phyloP scores from a whole-genome alignment of 768 basidiomycete genomes.

The Kwoniella dendrophila region DNA sequence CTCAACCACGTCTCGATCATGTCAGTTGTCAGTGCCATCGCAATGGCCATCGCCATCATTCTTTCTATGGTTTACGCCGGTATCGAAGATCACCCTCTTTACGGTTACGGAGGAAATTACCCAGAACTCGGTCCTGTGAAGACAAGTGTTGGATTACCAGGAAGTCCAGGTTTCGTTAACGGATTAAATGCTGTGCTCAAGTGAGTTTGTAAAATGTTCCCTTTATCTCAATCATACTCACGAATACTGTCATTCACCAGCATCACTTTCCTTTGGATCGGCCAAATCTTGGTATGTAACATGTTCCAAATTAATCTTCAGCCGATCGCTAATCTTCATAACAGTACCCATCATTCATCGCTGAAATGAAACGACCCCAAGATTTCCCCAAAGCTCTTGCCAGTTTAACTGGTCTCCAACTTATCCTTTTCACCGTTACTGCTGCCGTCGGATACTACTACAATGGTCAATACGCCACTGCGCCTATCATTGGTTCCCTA shows the following conservation, averaged over 20 bases:
- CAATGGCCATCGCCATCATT: conserved; percentile 50
- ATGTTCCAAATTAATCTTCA: neutral
- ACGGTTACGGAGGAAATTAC: conserved; percentile 50
- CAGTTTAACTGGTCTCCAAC: conserved; percentile 36
- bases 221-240: too few relatives aligned
- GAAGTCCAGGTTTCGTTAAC: conserved; percentile 38
- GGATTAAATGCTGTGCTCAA: conserved; percentile 49
- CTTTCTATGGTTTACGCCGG: conserved; percentile 47
- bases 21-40: conserved; percentile 46
- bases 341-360: conserved; percentile 51
- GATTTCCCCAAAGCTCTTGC: conserved; percentile 55
- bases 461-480: conserved; percentile 48
- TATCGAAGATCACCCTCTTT: conserved; percentile 44
- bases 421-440: conserved; percentile 42
- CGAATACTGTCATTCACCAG: conserved; percentile 12
- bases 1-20: conserved; percentile 50
- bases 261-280: conserved; percentile 51
- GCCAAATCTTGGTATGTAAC: conserved; percentile 39
- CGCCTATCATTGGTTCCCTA: conserved; percentile 46
- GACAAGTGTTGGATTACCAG: conserved; percentile 43
- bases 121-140: conserved; percentile 41
- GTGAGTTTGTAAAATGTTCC: conserved; percentile 22
- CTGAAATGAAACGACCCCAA: conserved; percentile 56
- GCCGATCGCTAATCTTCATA: neutral
- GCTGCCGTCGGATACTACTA: conserved; percentile 50